phyloP scores from a whole-genome alignment of 129 eudicot genomes.

The Flaveria trinervia region DNA sequence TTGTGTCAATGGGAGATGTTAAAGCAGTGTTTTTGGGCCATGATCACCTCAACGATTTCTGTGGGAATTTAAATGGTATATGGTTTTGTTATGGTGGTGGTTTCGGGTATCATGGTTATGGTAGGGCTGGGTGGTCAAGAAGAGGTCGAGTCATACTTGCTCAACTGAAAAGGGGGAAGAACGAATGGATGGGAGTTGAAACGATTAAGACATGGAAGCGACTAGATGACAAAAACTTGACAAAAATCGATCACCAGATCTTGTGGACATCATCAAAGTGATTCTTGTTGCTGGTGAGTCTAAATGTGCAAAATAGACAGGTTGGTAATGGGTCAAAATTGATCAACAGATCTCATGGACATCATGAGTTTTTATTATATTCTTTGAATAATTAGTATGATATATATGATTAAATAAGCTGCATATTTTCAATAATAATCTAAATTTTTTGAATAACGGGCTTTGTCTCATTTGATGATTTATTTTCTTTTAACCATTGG shows the following conservation, averaged over 20 bases:
- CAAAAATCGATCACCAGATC: conserved; percentile 78
- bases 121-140: conserved; percentile 71
- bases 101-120: conserved; percentile 93
- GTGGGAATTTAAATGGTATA: conserved; percentile 72
- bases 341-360: not conserved
- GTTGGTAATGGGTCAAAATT: not conserved
- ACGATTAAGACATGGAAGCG: conserved; percentile 89
- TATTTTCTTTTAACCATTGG: not conserved
- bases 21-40: conserved; percentile 91
- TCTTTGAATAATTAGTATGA: not conserved
- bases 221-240: conserved; percentile 61
- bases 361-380: not conserved
- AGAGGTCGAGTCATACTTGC: conserved; percentile 70
- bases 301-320: not conserved
- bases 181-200: conserved; percentile 72
- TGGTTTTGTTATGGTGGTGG: conserved; percentile 99
- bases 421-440: not conserved
- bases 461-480: not conserved
- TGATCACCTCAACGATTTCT: conserved; percentile 91
- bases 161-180: conserved; percentile 64
- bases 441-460: not conserved
- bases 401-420: not conserved
- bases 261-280: conserved; percentile 58
- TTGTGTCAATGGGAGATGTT: conserved; percentile 79
- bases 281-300: conserved; percentile 34